phyloP scores from a whole-genome alignment of 306 rosid species.

The Pachyrhizus erosus region DNA sequence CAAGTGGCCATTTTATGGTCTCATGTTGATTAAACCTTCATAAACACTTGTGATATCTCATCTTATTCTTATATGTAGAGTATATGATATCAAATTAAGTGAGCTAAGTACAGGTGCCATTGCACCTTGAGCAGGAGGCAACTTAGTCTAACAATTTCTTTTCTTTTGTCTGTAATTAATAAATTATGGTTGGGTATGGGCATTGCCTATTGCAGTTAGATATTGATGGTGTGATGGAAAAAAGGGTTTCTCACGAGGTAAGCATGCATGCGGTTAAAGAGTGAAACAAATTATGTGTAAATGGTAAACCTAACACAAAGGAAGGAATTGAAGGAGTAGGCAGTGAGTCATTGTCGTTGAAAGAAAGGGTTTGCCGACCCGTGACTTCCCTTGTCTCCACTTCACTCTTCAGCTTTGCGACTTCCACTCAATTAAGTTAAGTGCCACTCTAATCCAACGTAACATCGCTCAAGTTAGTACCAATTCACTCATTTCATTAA shows the following conservation, averaged over 20 bases:
- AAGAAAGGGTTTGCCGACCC: conserved; percentile 31
- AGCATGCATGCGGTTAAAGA: conserved; percentile 20
- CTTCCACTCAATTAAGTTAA: not conserved
- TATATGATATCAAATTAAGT: not conserved
- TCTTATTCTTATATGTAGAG: not conserved
- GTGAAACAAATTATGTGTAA: not conserved
- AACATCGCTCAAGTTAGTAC: too few relatives aligned
- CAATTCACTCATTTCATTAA: not conserved
- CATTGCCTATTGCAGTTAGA: not conserved
- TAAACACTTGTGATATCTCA: not conserved
- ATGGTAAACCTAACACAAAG: not conserved
- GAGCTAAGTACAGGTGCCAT: not conserved
- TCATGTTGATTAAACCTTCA: not conserved
- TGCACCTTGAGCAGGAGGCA: conserved; percentile 13
- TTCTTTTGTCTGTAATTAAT: not conserved
- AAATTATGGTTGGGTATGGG: not conserved
- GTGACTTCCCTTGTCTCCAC: conserved; percentile 36
- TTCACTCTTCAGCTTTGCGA: too few relatives aligned
- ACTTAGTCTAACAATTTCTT: not conserved
- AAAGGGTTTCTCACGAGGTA: not conserved
- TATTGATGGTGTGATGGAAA: not conserved
- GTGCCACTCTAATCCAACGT: not conserved
- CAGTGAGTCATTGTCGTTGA: conserved; percentile 33
- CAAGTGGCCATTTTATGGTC: not conserved
- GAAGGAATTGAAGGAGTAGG: not conserved